Conservation (phyloP, 495 filamentous ascomycete species). For the Xylaria venustula region DNA sequence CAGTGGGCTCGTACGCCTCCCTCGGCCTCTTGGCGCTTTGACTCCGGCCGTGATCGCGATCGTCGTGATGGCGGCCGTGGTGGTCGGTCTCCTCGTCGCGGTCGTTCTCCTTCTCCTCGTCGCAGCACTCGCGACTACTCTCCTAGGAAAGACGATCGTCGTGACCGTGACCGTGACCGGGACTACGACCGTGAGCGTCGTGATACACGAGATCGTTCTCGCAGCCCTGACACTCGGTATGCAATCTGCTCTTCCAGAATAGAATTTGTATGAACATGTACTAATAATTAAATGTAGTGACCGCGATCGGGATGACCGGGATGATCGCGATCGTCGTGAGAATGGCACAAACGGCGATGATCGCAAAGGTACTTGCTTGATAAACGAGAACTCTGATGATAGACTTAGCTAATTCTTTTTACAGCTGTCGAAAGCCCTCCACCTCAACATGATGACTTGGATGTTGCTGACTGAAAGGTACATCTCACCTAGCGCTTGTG, state of each 20-base stretch:
- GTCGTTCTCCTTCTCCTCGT: slow-evolving; percentile 70
- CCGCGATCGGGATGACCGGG: slow-evolving; percentile 58
- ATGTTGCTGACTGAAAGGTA: slow-evolving; percentile 79
- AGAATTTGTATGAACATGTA: slow-evolving; percentile 9
- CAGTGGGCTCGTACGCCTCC: slow-evolving; percentile 98
- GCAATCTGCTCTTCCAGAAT: slow-evolving; percentile 28
- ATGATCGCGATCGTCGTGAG: slow-evolving; percentile 56
- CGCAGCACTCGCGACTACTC: slow-evolving; percentile 81
- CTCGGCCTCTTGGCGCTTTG: slow-evolving; percentile 97
- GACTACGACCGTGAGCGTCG: slow-evolving; percentile 77
- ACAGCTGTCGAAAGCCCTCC: slow-evolving; percentile 70
- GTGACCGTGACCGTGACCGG: slow-evolving; percentile 76
- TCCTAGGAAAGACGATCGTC: slow-evolving; percentile 86
- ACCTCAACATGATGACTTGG: slow-evolving; percentile 91
- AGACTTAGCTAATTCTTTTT: slow-evolving; percentile 5
- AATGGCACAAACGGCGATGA: slow-evolving; percentile 77
- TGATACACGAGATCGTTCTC: slow-evolving; percentile 69
- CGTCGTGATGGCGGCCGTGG: slow-evolving; percentile 50
- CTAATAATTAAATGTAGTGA: slow-evolving; percentile 34
- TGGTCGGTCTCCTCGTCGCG: slow-evolving; percentile 78
- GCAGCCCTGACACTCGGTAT: slow-evolving; percentile 69
- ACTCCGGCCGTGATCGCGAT: slow-evolving; percentile 78
- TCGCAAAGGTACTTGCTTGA: slow-evolving; percentile 67
- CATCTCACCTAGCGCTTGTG: neutral
- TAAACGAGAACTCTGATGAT: neutral